A percentile compares a stretch with the other conserved stretches of the same genome.
Conservation (phyloP, 129 eudicot genomes). For the Solidago caesia region DNA sequence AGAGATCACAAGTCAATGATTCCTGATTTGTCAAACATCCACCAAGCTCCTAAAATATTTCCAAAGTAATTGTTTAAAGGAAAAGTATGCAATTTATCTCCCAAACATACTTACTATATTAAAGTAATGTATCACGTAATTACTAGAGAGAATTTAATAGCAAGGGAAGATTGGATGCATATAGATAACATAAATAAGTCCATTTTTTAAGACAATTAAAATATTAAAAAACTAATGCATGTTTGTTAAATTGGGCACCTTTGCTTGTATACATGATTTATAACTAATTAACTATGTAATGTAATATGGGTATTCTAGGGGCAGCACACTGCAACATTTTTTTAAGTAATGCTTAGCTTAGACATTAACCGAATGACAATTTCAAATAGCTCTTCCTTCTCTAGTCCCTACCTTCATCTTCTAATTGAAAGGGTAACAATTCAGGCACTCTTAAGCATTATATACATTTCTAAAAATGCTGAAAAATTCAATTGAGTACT, state of each 20-base stretch:
- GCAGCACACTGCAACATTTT: neutral
- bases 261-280: neutral
- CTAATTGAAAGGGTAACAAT: neutral
- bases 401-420: neutral
- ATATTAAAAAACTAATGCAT: neutral
- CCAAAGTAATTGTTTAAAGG: too few species aligned
- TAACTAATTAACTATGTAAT: neutral
- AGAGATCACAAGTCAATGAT: too few species aligned
- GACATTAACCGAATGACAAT: neutral
- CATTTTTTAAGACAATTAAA: neutral
- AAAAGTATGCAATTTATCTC: too few species aligned
- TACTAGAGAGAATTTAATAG: neutral
- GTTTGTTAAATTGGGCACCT: neutral
- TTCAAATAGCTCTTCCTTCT: too few species aligned
- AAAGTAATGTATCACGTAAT: too few species aligned
- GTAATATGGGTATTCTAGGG: neutral
- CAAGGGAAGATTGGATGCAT: neutral
- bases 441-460: neutral
- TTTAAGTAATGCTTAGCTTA: too few species aligned
- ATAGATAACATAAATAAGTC: neutral
- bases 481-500: neutral
- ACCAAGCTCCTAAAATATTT: too few species aligned
- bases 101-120: too few species aligned
- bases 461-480: neutral
- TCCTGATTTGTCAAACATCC: too few species aligned